These are phyloP conservation scores for Perilla frutescens DNA, from an alignment of 257 asterid species.

Conservation along the genomic window DNA sequence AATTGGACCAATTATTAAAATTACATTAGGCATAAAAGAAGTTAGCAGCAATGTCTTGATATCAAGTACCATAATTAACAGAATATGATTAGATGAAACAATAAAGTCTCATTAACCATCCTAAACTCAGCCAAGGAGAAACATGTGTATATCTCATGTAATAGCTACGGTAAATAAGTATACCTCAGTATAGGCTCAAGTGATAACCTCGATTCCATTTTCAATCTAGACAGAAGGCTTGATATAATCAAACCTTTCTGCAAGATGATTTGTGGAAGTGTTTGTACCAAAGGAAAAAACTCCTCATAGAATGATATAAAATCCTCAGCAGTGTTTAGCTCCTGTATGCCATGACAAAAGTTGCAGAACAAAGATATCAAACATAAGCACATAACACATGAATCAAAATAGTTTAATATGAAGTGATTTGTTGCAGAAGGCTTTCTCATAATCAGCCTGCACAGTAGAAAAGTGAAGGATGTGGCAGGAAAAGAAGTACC, in stretches of 20 bases:
- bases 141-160: background rate
- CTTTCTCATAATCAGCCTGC: background rate
- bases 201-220: conserved; percentile 76
- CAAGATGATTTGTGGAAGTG: conserved; percentile 84
- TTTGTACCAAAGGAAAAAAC: conserved; percentile 83
- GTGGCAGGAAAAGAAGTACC: background rate
- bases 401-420: background rate
- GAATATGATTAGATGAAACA: background rate
- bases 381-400: background rate
- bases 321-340: conserved; percentile 90
- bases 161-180: conserved; percentile 13
- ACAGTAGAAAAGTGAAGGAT: background rate
- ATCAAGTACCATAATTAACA: conserved; percentile 1
- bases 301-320: conserved; percentile 89
- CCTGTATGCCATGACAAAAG: conserved; percentile 57
- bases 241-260: conserved; percentile 73
- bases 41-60: background rate
- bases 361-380: conserved; percentile 10
- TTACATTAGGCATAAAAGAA: conserved; percentile 12
- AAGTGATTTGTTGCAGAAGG: background rate
- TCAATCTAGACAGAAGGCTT: conserved; percentile 64
- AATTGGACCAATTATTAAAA: no score
- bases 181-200: conserved; percentile 87
- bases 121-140: conserved; percentile 2
- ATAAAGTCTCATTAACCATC: background rate